Evolutionary conservation across 116 monocot genomes (phyloP), one percentile per base, ranked within the genome.

Genomic region (Phalaenopsis hybrid): DNA sequence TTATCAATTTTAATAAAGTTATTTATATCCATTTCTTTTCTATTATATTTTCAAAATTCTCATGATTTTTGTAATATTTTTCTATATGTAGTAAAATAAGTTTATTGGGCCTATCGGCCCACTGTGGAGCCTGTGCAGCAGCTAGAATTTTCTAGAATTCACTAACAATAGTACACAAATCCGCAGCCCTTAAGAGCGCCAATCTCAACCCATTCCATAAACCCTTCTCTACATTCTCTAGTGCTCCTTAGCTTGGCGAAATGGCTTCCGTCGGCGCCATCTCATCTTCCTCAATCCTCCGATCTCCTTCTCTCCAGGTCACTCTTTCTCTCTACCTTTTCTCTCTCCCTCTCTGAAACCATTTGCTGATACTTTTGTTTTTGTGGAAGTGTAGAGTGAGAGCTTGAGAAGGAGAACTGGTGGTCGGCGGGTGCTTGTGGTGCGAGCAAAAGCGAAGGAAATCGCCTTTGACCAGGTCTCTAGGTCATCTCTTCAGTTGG

Each of bases 401-500:
- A 51, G n/a, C 41, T 28, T 74, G 79, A 70, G 83, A 69, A 75
- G 82, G 58, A 82, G 58, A 31, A 16, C 57, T 28, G 74, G 49
- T 65, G 57, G 52, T 8, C 83, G 81, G 81, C 37, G 83, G 81
- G 37, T 44, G 37, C 46, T 90, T 43, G 78, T 84, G 59, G 94
- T 97, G 72, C 81, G 89, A 55, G 91, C 94, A 1, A 34, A 41
- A 68, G 88, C 91, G 20, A 97, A 92, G 77, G 97, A 97, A 4
- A 92, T 97, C 37, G 91, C 94, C 10, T 96, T 97, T 67, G 97
- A 91, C 72, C 92, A 94, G 91, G 51, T 5, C n/a, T 97, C 94
- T 18, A 81, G 97, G 84, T 83, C 86, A 5, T 6, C 85, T 3
- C 86, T 97, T 46, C 92, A 94, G 81, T 81, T 83, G 48, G 97